Evolutionary conservation across 805 yeast genomes (phyloP), one percentile per base, ranked within the genome.

Genomic region (Saturnispora serradocipensis): DNA sequence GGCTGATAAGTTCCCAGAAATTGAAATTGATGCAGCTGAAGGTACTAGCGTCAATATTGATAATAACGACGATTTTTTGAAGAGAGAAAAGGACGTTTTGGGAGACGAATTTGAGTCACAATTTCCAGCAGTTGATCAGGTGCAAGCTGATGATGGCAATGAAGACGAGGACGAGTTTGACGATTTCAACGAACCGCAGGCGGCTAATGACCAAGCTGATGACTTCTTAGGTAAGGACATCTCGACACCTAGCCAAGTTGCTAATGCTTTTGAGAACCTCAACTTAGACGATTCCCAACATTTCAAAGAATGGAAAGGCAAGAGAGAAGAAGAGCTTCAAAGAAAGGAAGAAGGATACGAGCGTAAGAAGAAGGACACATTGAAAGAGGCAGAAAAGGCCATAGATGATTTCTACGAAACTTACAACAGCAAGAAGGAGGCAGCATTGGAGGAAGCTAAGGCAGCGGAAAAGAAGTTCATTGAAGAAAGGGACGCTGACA

Each of bases 361-460:
- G 20, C 72, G 78, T 58, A 85, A 80, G 65, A 78, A 84, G 62
- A 72, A 72, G 30, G 88, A 82, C 54, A 75, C 88, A 53, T 77
- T 84, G 51, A 77, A 79, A 48, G 83, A 84, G 56, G 98, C 98
- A 9, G 79, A 80, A 62, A 81, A 82, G 65, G 82, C 88, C 50
- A 80, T 89, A 62, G 97, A 91, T 66, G 96, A 86, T 57, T 91
- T 91, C 67, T 91, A 91, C 68, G 96, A 88, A 60, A 84, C 83
- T 63, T 91, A 91, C 74, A 89, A 88, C 71, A 73, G 76, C 63
- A 90, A 90, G 72, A 85, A 82, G 67, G 91, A 88, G 49, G 77
- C 77, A 57, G 78, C 81, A 48, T 71, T 82, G 51, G 82, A 78
- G 54, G 75, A 77, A 53, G 83, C 86, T 11, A 73, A 75, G 64